These are phyloP conservation scores for Dothideomycetes sp. DNA, from an alignment of 2,329 filamentous ascomycete species.

Conservation along the genomic window DNA sequence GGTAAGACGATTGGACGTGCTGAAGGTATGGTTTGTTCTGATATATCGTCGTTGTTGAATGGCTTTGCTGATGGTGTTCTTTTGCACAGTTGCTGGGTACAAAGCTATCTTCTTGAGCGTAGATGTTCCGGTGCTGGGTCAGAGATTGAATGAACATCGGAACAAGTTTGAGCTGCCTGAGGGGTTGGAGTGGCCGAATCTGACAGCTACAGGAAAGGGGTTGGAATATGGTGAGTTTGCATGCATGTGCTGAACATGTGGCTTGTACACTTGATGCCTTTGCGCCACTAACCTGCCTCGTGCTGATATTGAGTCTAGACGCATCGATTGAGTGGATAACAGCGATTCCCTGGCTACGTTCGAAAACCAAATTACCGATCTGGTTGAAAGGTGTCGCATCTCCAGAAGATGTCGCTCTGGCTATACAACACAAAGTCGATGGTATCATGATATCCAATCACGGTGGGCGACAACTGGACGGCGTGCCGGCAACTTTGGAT, in stretches of 20 bases:
- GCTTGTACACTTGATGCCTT: no score
- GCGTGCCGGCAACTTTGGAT: slow-evolving; percentile 45
- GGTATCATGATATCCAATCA: slow-evolving; percentile 48
- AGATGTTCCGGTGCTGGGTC: slow-evolving; percentile 42
- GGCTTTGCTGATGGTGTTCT: no score
- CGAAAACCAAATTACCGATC: slow-evolving; percentile 40
- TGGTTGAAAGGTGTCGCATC: slow-evolving; percentile 36
- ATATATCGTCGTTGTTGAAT: neutral
- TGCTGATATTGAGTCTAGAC: neutral
- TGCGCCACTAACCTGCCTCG: no score
- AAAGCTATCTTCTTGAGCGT: slow-evolving; percentile 44
- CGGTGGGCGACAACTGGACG: slow-evolving; percentile 49
- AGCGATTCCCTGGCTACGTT: slow-evolving; percentile 40
- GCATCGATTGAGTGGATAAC: slow-evolving; percentile 30
- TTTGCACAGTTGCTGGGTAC: slow-evolving; percentile 33
- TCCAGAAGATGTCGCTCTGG: slow-evolving; percentile 34
- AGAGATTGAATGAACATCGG: slow-evolving; percentile 41
- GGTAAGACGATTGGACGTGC: slow-evolving; percentile 6
- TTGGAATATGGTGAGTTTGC: slow-evolving; percentile 2
- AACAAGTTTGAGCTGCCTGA: slow-evolving; percentile 41
- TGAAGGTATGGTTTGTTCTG: slow-evolving; percentile 12
- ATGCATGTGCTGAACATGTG: no score
- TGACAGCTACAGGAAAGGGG: neutral
- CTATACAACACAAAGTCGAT: slow-evolving; percentile 34
- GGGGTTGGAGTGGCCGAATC: slow-evolving; percentile 36